phyloP scores from a whole-genome alignment of 768 basidiomycete species.

The Grammothele lineata region DNA sequence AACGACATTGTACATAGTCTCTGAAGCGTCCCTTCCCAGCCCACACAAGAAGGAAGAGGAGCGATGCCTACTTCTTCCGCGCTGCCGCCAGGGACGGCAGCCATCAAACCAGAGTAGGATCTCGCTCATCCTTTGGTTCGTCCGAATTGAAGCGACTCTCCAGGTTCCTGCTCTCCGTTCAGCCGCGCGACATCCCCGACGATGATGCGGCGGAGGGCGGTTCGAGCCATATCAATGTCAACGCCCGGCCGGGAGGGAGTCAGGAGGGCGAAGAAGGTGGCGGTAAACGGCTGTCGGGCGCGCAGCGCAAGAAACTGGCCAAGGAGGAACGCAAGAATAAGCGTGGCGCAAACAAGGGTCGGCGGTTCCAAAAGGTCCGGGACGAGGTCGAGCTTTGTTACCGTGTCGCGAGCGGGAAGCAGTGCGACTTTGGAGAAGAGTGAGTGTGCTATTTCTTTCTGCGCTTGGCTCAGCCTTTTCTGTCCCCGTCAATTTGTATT shows the following conservation, averaged over 20 bases:
- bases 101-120: slow-evolving; percentile 49
- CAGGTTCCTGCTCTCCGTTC: slow-evolving; percentile 38
- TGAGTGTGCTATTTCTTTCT: slow-evolving; percentile 30
- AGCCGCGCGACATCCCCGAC: slow-evolving; percentile 32
- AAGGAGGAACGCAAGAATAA: slow-evolving; percentile 71
- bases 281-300: slow-evolving; percentile 28
- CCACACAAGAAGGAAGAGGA: too few species aligned
- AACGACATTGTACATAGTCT: too few species aligned
- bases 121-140: neutral
- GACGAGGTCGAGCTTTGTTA: slow-evolving; percentile 85
- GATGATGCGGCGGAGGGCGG: slow-evolving; percentile 66
- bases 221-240: slow-evolving; percentile 31
- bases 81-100: slow-evolving; percentile 40
- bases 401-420: slow-evolving; percentile 63
- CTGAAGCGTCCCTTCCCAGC: too few species aligned
- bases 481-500: too few species aligned
- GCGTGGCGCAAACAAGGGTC: slow-evolving; percentile 78
- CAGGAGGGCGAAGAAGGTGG: slow-evolving; percentile 17
- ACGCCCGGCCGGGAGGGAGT: slow-evolving; percentile 11
- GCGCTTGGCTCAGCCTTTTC: neutral
- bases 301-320: slow-evolving; percentile 41
- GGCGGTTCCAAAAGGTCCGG: slow-evolving; percentile 70
- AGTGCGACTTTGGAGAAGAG: slow-evolving; percentile 70
- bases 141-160: neutral
- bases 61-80: too few species aligned